Base-by-base conservation (phyloP, 176 grass and related monocot species). In the Avena eriantha region DNA sequence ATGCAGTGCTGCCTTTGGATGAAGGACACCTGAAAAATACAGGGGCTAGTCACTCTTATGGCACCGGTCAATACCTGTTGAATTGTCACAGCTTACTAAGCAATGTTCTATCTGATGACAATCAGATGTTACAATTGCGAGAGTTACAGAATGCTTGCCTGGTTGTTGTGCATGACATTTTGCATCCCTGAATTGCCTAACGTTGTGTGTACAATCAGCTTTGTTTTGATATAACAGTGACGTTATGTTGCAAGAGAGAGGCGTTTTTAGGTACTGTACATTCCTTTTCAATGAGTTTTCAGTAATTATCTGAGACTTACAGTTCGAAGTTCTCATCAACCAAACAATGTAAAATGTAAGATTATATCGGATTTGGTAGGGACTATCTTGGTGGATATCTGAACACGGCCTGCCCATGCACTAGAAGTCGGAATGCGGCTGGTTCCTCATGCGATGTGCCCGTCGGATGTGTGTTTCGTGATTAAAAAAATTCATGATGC, bases 1-100 rank as follows among this genome's bases (percentile, higher is more conserved):
- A 33, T 79, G 73, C 63, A 69, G 74, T 78, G 55, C 47, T 85
- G 69, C 59, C 45, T 84, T 77, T 31, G 57, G 57, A 76, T 57
- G 34, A 80, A 10, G 49, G 69, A 72, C 23, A 12, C 63, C 8
- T 51, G 9, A 43, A 74, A 80, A 5, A n/a, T 73, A 29, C 21
- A 35, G 45, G 8, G 14, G 57, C 18, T 66, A 50, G 17, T 24
- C 49, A 56, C n/a, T 39, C 46, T 46, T 54, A 69, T 16, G 31
- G 45, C 57, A 39, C 18, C 47, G 53, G 31, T 50, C 35, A 8
- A 7, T 65, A 51, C 19, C 13, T 80, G 35, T 48, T 59, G 45
- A 21, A 29, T 31, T 70, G 51, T 73, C 60, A 86, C 31, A 67
- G 64, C 33, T 22, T 72, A 59, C 36, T 12, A 17, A 15, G 74